Evolutionary conservation across 306 rosid species (phyloP).

Genomic region (Comarum palustre): DNA sequence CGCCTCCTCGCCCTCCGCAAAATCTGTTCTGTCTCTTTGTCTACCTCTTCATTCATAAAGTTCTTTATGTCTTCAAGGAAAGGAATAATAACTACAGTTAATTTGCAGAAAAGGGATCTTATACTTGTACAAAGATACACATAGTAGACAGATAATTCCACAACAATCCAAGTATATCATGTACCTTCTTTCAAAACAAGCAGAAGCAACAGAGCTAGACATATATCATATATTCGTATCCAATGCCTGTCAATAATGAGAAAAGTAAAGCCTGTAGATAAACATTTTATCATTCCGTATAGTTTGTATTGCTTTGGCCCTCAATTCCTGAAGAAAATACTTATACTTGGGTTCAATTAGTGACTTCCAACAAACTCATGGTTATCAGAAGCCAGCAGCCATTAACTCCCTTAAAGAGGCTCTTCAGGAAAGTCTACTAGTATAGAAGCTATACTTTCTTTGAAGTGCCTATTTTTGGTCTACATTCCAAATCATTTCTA

Average conservation of each 20-base stretch:
- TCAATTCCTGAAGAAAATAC: neutral
- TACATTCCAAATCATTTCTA: neutral
- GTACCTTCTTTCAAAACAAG: neutral
- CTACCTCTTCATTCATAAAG: slow-evolving; percentile 46
- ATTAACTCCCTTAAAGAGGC: neutral
- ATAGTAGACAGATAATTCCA: neutral
- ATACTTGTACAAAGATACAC: neutral
- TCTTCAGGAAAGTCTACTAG: neutral
- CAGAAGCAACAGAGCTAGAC: neutral
- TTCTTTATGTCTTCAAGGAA: slow-evolving; percentile 38
- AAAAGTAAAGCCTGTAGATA: neutral
- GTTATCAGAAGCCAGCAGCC: neutral
- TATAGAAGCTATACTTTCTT: neutral
- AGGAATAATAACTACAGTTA: neutral
- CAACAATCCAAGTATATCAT: neutral
- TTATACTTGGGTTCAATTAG: neutral
- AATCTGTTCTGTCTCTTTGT: slow-evolving; percentile 70
- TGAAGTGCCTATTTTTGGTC: neutral
- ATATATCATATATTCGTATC: neutral
- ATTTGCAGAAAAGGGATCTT: slow-evolving; percentile 24
- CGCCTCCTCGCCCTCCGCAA: slow-evolving; percentile 81
- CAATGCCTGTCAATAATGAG: neutral
- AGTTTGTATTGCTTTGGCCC: neutral
- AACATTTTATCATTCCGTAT: neutral
- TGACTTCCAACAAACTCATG: neutral